A percentile compares a stretch with the other conserved stretches of the same genome.
Evolutionary conservation across 805 yeast species (phyloP).

Genomic region (Saccharomyces cerevisiae): DNA sequence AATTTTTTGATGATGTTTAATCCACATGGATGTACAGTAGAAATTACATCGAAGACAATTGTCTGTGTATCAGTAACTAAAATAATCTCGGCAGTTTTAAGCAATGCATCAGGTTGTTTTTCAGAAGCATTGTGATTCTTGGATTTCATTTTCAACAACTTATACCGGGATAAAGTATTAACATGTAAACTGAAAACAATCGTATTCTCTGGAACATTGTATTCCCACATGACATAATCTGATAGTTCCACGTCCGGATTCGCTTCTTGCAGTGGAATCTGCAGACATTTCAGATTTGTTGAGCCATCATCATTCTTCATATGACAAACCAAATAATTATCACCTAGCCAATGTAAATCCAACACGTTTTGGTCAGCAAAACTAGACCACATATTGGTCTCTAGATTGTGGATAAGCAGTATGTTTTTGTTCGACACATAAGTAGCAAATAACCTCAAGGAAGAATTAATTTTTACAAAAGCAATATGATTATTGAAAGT

Average conservation of each 20-base stretch:
- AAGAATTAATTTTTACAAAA: constrained; percentile 17
- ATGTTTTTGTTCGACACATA: constrained; percentile 27
- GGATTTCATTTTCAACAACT: constrained; percentile 14
- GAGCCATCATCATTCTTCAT: constrained; percentile 17
- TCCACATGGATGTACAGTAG: constrained; percentile 19
- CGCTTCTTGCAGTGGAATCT: constrained; percentile 17
- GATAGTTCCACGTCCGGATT: constrained; percentile 4
- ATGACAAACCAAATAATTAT: constrained; percentile 23
- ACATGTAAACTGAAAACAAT: constrained; percentile 13
- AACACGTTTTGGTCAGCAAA: constrained; percentile 19
- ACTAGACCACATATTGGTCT: constrained; percentile 23
- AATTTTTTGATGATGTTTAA: constrained; percentile 18
- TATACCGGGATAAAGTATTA: constrained; percentile 18
- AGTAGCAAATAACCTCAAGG: constrained; percentile 20
- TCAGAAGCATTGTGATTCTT: constrained; percentile 8
- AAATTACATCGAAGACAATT: constrained; percentile 23
- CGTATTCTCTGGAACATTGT: constrained; percentile 13
- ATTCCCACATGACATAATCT: constrained; percentile 24
- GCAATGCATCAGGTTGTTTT: constrained; percentile 12
- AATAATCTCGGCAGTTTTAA: constrained; percentile 27
- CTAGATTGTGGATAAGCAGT: constrained; percentile 24
- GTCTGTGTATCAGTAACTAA: constrained; percentile 13
- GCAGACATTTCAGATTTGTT: constrained; percentile 17
- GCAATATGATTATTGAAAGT: constrained; percentile 26
- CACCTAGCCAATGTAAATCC: constrained; percentile 29